phyloP scores from a whole-genome alignment of 768 basidiomycete genomes.

The Tricholoma flavovirens region DNA sequence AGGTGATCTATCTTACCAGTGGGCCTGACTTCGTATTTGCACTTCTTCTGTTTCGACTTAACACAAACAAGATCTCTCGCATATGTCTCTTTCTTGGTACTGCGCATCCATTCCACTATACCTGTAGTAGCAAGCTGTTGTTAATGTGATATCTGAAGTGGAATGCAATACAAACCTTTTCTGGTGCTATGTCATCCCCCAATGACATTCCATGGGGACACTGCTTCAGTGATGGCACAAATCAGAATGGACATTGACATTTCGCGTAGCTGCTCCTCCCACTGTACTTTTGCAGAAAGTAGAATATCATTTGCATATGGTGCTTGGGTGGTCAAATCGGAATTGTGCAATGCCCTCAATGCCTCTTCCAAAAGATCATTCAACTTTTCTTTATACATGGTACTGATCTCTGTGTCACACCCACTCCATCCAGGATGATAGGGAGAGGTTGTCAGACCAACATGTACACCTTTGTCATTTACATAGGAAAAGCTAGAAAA shows the following conservation, averaged over 20 bases:
- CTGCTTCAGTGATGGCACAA: background rate
- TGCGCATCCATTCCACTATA: background rate
- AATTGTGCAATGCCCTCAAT: background rate
- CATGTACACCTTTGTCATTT: background rate
- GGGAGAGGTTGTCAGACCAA: background rate
- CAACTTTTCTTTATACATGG: background rate
- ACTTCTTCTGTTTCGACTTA: background rate
- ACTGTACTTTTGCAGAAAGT: background rate
- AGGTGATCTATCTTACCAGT: background rate
- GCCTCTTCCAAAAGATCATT: background rate
- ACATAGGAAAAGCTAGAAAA: background rate
- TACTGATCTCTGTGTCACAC: background rate
- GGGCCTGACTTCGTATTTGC: background rate
- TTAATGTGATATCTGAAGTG: background rate
- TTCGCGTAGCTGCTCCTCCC: background rate
- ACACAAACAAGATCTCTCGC: background rate
- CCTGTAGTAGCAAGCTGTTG: background rate
- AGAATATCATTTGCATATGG: background rate
- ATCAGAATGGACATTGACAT: background rate
- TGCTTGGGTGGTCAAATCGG: background rate
- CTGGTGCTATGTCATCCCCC: background rate
- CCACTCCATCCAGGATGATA: background rate
- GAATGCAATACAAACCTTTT: background rate
- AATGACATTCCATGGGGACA: background rate
- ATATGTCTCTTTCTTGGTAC: background rate